Evolutionary conservation across 208 protist species (phyloP).

Genomic region (Trypanosoma melophagium): DNA sequence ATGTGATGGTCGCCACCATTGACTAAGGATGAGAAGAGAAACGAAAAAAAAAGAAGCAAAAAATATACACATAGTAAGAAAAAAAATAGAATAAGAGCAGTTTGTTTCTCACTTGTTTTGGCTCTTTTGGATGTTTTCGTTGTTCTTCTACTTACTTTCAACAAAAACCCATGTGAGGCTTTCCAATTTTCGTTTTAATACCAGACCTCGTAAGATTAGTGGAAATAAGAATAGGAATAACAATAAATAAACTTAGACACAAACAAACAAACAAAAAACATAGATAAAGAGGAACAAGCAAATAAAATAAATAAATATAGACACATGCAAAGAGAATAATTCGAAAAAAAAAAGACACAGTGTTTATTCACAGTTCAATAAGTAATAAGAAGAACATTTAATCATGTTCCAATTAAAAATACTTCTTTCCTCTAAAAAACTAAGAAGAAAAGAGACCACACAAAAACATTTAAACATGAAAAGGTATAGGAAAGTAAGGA

Average conservation of each 20-base stretch:
- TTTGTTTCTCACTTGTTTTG: too few species aligned
- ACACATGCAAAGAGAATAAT: background rate
- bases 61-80: background rate
- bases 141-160: too few species aligned
- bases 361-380: too few species aligned
- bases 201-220: too few species aligned
- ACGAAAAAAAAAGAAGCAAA: background rate
- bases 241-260: background rate
- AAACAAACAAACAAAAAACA: background rate
- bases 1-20: slow-evolving; percentile 75
- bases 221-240: background rate
- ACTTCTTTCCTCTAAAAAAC: background rate
- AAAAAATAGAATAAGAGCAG: too few species aligned
- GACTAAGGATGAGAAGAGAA: slow-evolving; percentile 7
- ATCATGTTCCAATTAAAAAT: background rate
- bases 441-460: background rate
- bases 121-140: too few species aligned
- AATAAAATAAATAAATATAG: background rate
- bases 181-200: too few species aligned
- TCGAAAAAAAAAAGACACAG: background rate
- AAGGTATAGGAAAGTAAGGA: slow-evolving; percentile 17
- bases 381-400: too few species aligned
- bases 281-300: background rate
- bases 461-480: slow-evolving; percentile 5
- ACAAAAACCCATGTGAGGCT: too few species aligned